Percentiles rank a stretch among this genome's conserved stretches.
phyloP scores from a whole-genome alignment of 2,329 filamentous ascomycete species.

The Xylariaceae sp. region DNA sequence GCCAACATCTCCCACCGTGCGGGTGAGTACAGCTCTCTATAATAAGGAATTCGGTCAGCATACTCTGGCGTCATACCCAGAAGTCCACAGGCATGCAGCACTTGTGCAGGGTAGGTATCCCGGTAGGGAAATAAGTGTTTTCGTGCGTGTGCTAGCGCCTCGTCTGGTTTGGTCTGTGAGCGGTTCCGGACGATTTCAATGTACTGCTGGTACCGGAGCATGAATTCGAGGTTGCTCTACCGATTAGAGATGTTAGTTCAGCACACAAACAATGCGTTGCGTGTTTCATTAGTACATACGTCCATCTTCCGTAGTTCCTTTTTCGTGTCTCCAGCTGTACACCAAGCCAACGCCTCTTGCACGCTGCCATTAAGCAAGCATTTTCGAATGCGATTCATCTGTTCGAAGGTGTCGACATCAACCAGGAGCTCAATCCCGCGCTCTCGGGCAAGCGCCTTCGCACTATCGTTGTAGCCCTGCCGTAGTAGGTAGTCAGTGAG shows the following conservation, averaged over 20 bases:
- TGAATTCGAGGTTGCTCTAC: constrained; percentile 77
- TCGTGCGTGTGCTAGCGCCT: constrained; percentile 81
- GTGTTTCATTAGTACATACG: constrained; percentile 56
- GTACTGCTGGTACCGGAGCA: constrained; percentile 91
- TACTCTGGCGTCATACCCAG: constrained; percentile 74
- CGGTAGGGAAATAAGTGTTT: constrained; percentile 78
- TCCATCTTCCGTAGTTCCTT: constrained; percentile 88
- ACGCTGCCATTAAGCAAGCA: constrained; percentile 74
- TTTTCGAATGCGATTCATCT: constrained; percentile 78
- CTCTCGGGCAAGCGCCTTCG: constrained; percentile 74
- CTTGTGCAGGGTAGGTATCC: constrained; percentile 70
- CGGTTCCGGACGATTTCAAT: constrained; percentile 83
- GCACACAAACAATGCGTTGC: neutral
- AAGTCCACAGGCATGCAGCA: constrained; percentile 77
- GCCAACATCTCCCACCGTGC: constrained; percentile 79
- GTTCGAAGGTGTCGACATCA: constrained; percentile 85
- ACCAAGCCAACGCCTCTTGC: constrained; percentile 85
- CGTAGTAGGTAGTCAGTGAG: constrained; percentile 92
- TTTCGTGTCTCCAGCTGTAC: constrained; percentile 78
- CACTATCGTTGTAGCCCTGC: constrained; percentile 80
- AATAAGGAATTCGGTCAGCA: constrained; percentile 42
- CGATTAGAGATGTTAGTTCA: constrained; percentile 7
- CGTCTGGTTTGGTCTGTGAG: constrained; percentile 66
- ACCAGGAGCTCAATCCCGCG: constrained; percentile 81
- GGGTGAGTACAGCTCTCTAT: constrained; percentile 70